These are phyloP conservation scores for Sesbania bispinosa DNA, from an alignment of 306 rosid species.

Conservation along the genomic window DNA sequence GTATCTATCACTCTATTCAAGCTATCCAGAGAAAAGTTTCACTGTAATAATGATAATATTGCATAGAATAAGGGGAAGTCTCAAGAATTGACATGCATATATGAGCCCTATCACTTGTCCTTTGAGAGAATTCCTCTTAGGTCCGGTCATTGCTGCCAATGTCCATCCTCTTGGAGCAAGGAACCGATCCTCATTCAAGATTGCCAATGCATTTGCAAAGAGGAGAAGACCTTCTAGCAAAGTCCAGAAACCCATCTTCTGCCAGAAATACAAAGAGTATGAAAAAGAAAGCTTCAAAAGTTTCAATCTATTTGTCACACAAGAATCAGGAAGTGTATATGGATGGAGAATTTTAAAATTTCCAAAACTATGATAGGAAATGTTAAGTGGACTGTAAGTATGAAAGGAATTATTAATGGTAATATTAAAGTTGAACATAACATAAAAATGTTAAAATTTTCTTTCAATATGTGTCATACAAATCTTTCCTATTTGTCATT, in stretches of 20 bases:
- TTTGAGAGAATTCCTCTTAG: slow-evolving; percentile 50
- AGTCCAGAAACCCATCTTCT: slow-evolving; percentile 76
- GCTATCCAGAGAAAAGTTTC: slow-evolving; percentile 63
- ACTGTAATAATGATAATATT: slow-evolving; percentile 45
- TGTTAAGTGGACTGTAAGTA: no score
- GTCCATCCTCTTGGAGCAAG: slow-evolving; percentile 86
- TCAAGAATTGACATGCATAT: slow-evolving; percentile 66
- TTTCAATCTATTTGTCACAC: neutral
- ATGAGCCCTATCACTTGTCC: slow-evolving; percentile 72
- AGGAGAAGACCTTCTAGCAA: slow-evolving; percentile 65
- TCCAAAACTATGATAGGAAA: no score
- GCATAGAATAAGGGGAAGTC: slow-evolving; percentile 67
- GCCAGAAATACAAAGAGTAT: slow-evolving; percentile 3
- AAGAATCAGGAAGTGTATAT: neutral
- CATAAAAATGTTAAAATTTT: no score
- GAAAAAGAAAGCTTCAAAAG: neutral
- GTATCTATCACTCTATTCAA: neutral
- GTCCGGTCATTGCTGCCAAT: slow-evolving; percentile 50
- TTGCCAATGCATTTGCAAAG: slow-evolving; percentile 73
- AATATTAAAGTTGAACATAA: no score
- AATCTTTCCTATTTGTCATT: no score
- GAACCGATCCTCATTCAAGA: slow-evolving; percentile 84
- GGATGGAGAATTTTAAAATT: no score
- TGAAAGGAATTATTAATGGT: no score
- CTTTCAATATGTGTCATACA: no score